Evolutionary conservation across 2,329 filamentous ascomycete species (phyloP), one percentile per base, ranked within the genome.

Genomic region (Hymenoscyphus linearis): DNA sequence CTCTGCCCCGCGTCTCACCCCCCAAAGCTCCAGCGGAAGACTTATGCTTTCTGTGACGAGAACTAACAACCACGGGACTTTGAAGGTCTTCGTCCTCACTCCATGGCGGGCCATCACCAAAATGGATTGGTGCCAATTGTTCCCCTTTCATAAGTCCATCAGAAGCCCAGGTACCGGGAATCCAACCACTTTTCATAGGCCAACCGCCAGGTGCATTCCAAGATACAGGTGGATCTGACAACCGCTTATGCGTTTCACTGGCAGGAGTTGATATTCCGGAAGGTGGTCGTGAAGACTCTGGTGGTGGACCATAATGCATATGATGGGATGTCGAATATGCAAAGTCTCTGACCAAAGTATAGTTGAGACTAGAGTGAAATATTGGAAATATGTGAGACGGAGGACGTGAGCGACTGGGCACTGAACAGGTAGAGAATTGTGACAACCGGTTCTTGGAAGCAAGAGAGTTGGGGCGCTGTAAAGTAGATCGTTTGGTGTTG

Each of bases 11-110:
- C 25, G 56, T 70, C 12, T 64, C 68, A 73, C 52, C 73, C 74
- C 59, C 65, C 70, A 78, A 75, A 3, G 80, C 75, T 18, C 81
- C 80, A 1, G 81, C 81, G 0, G 84, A 82, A 2, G 88, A 90
- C 74, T 90, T 96, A 76, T 93, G 88, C 75, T 95, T 96, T 71
- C 89, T 88, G 74, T 96, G 92, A 61, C 90, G 83, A 44, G 89
- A 89, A 66, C 89, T 91, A 14, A 93, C 91, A 18, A 96, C 90
- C 16, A 88, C 83, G 0, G 93, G 93, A 72, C 92, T 96, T 71
- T 95, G 91, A 52, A 97, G 81, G 74, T 98, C 95, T 69, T 98
- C 92, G 71, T 98, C 93, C 76, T 97, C 93, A 74, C 91, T 96
- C 78, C 92, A 98, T 2, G 93, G 93, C 25, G 93, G 93, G 0